Base-by-base conservation (phyloP, 1,139 yeast species). In the Geotrichum reessii region DNA sequence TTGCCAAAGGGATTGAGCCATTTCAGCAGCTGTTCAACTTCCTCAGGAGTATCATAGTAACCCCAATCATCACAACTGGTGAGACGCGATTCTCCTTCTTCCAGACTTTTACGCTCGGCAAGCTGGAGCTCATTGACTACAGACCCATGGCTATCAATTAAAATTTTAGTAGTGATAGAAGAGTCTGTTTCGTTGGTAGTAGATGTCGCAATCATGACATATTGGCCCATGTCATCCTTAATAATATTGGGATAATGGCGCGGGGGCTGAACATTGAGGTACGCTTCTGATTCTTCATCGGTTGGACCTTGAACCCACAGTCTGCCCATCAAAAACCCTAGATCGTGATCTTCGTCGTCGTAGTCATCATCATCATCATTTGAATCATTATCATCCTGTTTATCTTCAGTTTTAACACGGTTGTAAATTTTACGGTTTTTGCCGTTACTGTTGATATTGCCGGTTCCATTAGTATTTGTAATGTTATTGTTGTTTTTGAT, bases 231-330 rank as follows among this genome's bases (percentile, higher is more conserved):
- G 6, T 63, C 62, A 22, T 61, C 58, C n/a, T 60, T 61, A 14
- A 28, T 21, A 9, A 57, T 37, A 21, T 50, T 53, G 8, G 62
- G 62, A 21, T 58, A 60, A 5, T 52, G 42, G 14, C 60, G 49
- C 24, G 54, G 59, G 14, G 59, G 58, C 7, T 52, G 53, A 24
- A 80, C 59, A 19, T 74, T 69, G 58, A 84, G 71, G 55, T 77
- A 78, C 11, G 72, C 72, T 28, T 71, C 68, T 24, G 82, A 70
- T 64, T 91, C 96, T 55, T 82, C 86, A 24, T 77, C 76, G 2
- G 84, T 76, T 0, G 99, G 98, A 0, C 99, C 99, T 72, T 92
- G 98, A 2, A 93, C 81, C 96, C 97, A 92, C 46, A 93, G 71
- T 60, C 90, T 78, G 7, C 98, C 98, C 87, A 91, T 87, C 52